Percentiles rank a stretch among this genome's conserved stretches.
phyloP scores from a whole-genome alignment of 2,329 filamentous ascomycete genomes.

The Orbilia brochopaga region DNA sequence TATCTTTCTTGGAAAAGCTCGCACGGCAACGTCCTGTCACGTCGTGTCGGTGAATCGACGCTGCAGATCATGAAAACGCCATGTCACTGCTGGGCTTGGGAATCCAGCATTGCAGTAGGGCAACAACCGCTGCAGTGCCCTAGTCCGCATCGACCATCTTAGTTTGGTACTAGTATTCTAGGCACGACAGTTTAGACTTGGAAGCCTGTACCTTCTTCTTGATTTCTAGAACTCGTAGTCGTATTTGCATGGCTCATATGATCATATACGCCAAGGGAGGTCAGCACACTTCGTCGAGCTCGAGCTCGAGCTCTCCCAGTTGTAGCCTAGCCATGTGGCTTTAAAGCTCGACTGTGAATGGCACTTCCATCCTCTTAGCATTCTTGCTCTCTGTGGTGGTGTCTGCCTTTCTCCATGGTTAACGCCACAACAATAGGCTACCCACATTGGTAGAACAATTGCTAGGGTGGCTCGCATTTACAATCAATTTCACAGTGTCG shows the following conservation, averaged over 20 bases:
- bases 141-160: background rate
- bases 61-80: background rate
- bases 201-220: background rate
- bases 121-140: background rate
- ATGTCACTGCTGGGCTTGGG: background rate
- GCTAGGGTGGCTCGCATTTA: background rate
- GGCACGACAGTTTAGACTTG: background rate
- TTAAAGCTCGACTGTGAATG: background rate
- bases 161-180: background rate
- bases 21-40: no score
- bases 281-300: background rate
- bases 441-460: constrained; percentile 5
- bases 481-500: no score
- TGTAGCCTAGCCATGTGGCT: constrained; percentile 3
- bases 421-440: constrained; percentile 35
- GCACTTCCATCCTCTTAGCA: background rate
- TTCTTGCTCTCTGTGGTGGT: constrained; percentile 2
- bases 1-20: no score
- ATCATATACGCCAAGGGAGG: no score
- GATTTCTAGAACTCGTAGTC: background rate
- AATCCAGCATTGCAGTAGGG: background rate
- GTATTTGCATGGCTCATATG: background rate
- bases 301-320: background rate
- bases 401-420: constrained; percentile 14
- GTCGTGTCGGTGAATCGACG: no score